phyloP scores from a whole-genome alignment of 2,329 filamentous ascomycete genomes.

The Penicillium sp. region DNA sequence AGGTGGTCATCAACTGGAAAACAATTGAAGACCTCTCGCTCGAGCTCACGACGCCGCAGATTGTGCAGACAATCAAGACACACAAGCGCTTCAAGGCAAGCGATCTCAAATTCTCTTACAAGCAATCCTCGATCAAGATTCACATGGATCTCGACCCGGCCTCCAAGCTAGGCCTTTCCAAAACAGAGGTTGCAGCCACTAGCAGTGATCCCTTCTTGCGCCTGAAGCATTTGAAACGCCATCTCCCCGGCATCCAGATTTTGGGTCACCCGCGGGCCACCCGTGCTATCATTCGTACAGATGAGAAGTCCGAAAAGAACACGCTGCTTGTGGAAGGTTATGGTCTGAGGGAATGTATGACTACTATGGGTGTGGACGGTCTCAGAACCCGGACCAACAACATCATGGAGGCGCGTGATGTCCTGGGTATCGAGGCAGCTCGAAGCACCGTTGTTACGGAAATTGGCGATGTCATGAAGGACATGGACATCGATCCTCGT shows the following conservation, averaged over 20 bases:
- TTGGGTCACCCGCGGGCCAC: conserved; percentile 84
- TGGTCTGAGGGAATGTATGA: conserved; percentile 86
- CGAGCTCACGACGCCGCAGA: conserved; percentile 72
- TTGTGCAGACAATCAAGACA: conserved; percentile 73
- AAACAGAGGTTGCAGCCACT: conserved; percentile 46
- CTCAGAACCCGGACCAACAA: conserved; percentile 76
- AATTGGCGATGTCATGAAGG: conserved; percentile 84
- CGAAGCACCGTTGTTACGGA: conserved; percentile 85
- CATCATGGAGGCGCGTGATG: conserved; percentile 83
- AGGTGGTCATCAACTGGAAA: conserved; percentile 77
- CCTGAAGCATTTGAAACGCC: conserved; percentile 81
- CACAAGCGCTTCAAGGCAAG: conserved; percentile 73
- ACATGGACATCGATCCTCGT: conserved; percentile 94
- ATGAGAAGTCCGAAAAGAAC: conserved; percentile 66
- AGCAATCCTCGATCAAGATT: conserved; percentile 66
- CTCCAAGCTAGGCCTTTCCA: conserved; percentile 38
- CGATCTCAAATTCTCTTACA: conserved; percentile 63
- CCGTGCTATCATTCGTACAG: conserved; percentile 85
- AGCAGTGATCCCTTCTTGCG: conserved; percentile 55
- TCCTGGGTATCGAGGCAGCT: conserved; percentile 94
- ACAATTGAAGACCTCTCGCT: conserved; percentile 80
- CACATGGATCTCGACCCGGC: conserved; percentile 57
- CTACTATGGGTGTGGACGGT: conserved; percentile 85
- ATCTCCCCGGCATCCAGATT: conserved; percentile 80
- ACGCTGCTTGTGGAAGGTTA: conserved; percentile 92